These are phyloP conservation scores for Basipetospora sp. DNA, from an alignment of 2,329 filamentous ascomycete species.

Conservation along the genomic window DNA sequence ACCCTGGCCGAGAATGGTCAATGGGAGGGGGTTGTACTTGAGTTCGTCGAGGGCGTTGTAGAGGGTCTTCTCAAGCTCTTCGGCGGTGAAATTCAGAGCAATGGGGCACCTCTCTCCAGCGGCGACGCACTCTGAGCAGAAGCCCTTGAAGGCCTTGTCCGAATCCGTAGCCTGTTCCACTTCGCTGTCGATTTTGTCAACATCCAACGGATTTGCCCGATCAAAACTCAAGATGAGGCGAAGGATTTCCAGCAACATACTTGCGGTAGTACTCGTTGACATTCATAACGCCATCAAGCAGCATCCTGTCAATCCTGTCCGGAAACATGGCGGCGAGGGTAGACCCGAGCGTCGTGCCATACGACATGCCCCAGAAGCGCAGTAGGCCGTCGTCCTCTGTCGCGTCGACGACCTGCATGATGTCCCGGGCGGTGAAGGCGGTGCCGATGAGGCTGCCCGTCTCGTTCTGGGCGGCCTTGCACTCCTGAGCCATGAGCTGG, in stretches of 20 bases:
- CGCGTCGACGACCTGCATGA: slow-evolving; percentile 24
- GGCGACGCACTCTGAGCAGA: slow-evolving; percentile 38
- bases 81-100: slow-evolving; percentile 19
- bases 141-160: slow-evolving; percentile 36
- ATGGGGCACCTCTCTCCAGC: slow-evolving; percentile 33
- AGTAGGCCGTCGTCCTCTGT: slow-evolving; percentile 23
- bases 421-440: slow-evolving; percentile 22
- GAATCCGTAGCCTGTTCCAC: slow-evolving; percentile 23
- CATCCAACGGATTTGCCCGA: too few relatives aligned
- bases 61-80: slow-evolving; percentile 25
- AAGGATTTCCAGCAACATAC: too few relatives aligned
- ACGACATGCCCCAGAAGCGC: slow-evolving; percentile 24
- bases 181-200: too few relatives aligned
- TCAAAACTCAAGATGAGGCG: too few relatives aligned
- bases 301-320: slow-evolving; percentile 22
- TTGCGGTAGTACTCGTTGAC: slow-evolving; percentile 18
- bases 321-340: slow-evolving; percentile 28
- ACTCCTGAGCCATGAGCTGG: slow-evolving; percentile 12
- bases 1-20: slow-evolving; percentile 24
- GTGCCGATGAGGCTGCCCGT: slow-evolving; percentile 16
- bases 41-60: slow-evolving; percentile 25
- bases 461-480: slow-evolving; percentile 11
- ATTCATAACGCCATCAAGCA: slow-evolving; percentile 24
- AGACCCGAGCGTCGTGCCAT: slow-evolving; percentile 25
- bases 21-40: slow-evolving; percentile 26